These are phyloP conservation scores for Striga hermonthica DNA, from an alignment of 305 asterid species.

Conservation along the genomic window DNA sequence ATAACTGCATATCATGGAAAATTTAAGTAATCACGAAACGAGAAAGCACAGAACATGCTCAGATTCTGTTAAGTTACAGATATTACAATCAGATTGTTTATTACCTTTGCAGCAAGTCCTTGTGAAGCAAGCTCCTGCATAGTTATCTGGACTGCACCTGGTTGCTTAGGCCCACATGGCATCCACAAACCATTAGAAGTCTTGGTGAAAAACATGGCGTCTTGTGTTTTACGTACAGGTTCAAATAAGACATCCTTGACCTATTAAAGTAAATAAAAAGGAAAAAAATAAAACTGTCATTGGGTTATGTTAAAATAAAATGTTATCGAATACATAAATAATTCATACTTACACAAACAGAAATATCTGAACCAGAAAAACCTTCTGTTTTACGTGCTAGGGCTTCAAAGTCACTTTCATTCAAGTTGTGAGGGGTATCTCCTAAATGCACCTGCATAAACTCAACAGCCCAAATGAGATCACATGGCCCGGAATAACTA, in stretches of 20 bases:
- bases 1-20: neutral
- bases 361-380: constrained; percentile 90
- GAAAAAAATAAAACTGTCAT: neutral
- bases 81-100: too few species aligned
- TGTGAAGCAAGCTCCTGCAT: constrained; percentile 85
- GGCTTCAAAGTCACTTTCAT: constrained; percentile 79
- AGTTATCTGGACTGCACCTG: constrained; percentile 70
- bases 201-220: constrained; percentile 72
- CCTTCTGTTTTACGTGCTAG: constrained; percentile 89
- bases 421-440: constrained; percentile 89
- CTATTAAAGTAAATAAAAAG: constrained; percentile 35
- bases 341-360: constrained; percentile 80
- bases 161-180: constrained; percentile 94
- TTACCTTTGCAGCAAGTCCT: constrained; percentile 57
- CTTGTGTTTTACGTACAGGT: constrained; percentile 98
- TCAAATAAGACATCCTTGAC: constrained; percentile 94
- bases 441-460: constrained; percentile 88
- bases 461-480: constrained; percentile 2
- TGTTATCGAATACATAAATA: neutral
- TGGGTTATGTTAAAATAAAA: neutral
- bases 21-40: neutral
- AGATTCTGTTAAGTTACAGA: neutral
- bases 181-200: constrained; percentile 58
- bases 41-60: neutral
- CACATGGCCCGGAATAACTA: constrained; percentile 7